phyloP scores from a whole-genome alignment of 306 rosid species.

The Pachyrhizus erosus region DNA sequence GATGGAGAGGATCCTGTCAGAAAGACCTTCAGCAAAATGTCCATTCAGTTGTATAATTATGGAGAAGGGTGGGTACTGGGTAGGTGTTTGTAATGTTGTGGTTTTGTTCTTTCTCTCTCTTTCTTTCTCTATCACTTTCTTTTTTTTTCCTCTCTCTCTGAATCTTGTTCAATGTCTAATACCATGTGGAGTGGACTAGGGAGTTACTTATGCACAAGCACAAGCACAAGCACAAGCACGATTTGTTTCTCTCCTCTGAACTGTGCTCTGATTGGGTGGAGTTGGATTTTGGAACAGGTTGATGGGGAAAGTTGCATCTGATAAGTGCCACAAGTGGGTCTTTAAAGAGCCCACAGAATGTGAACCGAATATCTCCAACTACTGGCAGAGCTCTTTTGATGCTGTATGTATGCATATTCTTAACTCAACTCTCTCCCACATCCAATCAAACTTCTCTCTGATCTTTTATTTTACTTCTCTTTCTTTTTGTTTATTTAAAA shows the following conservation, averaged over 20 bases:
- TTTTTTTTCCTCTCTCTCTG: background rate
- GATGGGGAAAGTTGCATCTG: slow-evolving; percentile 99
- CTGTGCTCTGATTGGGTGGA: slow-evolving; percentile 46
- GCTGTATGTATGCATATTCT: slow-evolving; percentile 66
- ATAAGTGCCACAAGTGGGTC: slow-evolving; percentile 99
- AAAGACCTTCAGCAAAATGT: slow-evolving; percentile 98
- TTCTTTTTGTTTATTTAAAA: background rate
- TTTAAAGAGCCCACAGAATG: slow-evolving; percentile 98
- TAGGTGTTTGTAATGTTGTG: slow-evolving; percentile 65
- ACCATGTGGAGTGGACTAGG: slow-evolving; percentile 18
- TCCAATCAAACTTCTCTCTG: slow-evolving; percentile 9
- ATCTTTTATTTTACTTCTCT: background rate
- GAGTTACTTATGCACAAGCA: slow-evolving; percentile 12
- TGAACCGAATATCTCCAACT: slow-evolving; percentile 95
- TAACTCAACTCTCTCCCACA: background rate
- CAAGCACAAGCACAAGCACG: background rate
- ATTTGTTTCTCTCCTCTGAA: background rate
- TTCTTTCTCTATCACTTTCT: slow-evolving; percentile 8
- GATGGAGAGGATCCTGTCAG: slow-evolving; percentile 96
- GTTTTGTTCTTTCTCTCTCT: slow-evolving; percentile 13
- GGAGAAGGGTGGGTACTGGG: slow-evolving; percentile 99
- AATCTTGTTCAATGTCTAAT: slow-evolving; percentile 14
- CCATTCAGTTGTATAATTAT: slow-evolving; percentile 98
- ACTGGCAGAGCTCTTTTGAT: slow-evolving; percentile 99
- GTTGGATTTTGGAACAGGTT: slow-evolving; percentile 59